These are phyloP conservation scores for Cephalotrichum gorgonifer DNA, from an alignment of 2,329 filamentous ascomycete species.

Conservation along the genomic window DNA sequence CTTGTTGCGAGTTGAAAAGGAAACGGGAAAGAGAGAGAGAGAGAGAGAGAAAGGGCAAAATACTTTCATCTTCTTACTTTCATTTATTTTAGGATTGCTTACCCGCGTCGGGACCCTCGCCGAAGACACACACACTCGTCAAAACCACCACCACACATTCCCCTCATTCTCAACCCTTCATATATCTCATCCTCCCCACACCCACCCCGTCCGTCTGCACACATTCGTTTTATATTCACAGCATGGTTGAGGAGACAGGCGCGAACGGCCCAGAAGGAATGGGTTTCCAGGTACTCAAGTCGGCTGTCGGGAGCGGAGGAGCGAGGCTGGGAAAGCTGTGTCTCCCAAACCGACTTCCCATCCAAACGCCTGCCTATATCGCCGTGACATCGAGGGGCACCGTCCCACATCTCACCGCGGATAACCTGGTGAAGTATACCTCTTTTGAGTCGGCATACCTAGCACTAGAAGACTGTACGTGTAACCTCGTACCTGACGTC, in stretches of 20 bases:
- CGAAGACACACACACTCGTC: too few species aligned
- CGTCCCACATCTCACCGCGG: constrained; percentile 81
- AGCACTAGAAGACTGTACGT: constrained; percentile 85
- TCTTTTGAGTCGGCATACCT: constrained; percentile 63
- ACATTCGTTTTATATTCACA: neutral
- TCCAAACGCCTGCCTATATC: constrained; percentile 77
- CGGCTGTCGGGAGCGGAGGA: constrained; percentile 22
- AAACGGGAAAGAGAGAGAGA: too few species aligned
- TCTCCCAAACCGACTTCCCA: constrained; percentile 48
- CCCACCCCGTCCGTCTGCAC: neutral
- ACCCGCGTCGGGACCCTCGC: too few species aligned
- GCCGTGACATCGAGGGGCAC: constrained; percentile 72
- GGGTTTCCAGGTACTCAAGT: constrained; percentile 37
- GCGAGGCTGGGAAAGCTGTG: constrained; percentile 60
- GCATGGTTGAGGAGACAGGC: constrained; percentile 1
- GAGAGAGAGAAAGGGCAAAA: too few species aligned
- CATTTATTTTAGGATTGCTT: too few species aligned
- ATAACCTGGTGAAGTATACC: constrained; percentile 60
- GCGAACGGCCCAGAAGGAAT: constrained; percentile 11
- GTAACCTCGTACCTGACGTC: too few species aligned
- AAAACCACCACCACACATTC: too few species aligned
- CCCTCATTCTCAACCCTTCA: too few species aligned
- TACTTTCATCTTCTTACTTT: too few species aligned
- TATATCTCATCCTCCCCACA: neutral
- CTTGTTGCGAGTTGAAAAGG: too few species aligned